Percentiles rank a stretch among this genome's conserved stretches.
Evolutionary conservation across 176 grass and related monocot genomes (phyloP).

Genomic region (Cymbopogon citratus): DNA sequence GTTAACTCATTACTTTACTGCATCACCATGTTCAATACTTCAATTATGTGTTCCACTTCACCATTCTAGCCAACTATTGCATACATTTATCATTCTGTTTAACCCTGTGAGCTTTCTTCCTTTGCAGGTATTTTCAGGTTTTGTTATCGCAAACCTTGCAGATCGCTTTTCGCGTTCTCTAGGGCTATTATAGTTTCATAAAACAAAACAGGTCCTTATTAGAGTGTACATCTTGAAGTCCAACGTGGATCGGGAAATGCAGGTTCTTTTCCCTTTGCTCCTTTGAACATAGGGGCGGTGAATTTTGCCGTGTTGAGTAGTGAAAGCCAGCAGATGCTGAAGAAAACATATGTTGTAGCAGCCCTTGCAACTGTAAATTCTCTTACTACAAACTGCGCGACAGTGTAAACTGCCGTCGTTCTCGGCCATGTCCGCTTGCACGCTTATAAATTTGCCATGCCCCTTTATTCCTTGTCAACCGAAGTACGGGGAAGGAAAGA

Average conservation of each 20-base stretch:
- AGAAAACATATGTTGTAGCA: slow-evolving; percentile 11
- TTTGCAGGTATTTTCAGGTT: slow-evolving; percentile 92
- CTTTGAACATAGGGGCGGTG: background rate
- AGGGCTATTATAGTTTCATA: slow-evolving; percentile 57
- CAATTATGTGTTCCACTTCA: background rate
- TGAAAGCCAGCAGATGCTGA: slow-evolving; percentile 15
- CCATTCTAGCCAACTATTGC: background rate
- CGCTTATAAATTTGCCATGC: background rate
- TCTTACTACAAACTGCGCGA: background rate
- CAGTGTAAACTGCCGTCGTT: background rate
- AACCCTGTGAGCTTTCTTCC: background rate
- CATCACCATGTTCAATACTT: background rate
- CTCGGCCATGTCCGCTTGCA: background rate
- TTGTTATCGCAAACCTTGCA: slow-evolving; percentile 79
- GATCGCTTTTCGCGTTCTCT: slow-evolving; percentile 62
- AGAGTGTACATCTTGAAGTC: slow-evolving; percentile 11
- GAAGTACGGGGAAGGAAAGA: background rate
- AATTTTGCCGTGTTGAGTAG: slow-evolving; percentile 32
- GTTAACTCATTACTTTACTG: background rate
- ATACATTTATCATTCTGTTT: slow-evolving; percentile 1
- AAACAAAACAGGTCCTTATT: background rate
- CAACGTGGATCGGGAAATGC: background rate
- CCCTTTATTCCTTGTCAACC: background rate
- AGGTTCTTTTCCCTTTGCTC: background rate
- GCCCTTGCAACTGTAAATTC: slow-evolving; percentile 45